Base-by-base conservation (phyloP, 768 basidiomycete species). In the Ramaria sp. region DNA sequence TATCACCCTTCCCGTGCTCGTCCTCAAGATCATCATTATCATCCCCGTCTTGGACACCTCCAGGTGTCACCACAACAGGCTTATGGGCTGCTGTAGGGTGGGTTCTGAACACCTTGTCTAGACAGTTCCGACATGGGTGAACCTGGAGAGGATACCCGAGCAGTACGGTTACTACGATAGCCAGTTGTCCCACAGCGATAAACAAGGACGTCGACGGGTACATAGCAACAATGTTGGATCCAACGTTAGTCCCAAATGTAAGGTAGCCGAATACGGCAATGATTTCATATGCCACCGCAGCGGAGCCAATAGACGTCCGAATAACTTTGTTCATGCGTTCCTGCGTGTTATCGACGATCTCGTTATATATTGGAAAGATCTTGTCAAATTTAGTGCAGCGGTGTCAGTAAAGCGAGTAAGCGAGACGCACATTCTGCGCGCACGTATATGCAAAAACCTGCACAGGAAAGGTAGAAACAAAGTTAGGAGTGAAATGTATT, bases 61-160 rank as follows among this genome's bases (percentile, higher is more conserved):
- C 18, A 57, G 57, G 62, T 39, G 63, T 63, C 50, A 73, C 73
- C 27, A 58, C 61, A 1, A 67, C 59, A 22, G 71, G 67, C 20
- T 48, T 25, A 9, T 70, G 68, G 36, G 16, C 13, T 32, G 48
- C 36, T 45, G 41, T 52, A n/a, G 50, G 44, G 18, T 27, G 41
- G n/a, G 43, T 34, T 34, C 48, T 59, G 59, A 93, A 82, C n/a
- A 94, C 82, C 69, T 95, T 92, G 71, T 94, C 89, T 42, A 98
- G 70, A 61, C 88, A 92, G 62, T 85, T 88, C 52, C 96, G 77
- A 64, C 92, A 95, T 0, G 96, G 96, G 52, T 92, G 86, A 4
- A 95, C 85, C 69, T 98, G 96, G 50, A 99, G 66, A 0, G 96
- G 94, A 67, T 99, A 95, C 16, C 89, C 92, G 63, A 95, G 90